Evolutionary conservation across 2,329 filamentous ascomycete species (phyloP).

Genomic region (Aureobasidium sp.): DNA sequence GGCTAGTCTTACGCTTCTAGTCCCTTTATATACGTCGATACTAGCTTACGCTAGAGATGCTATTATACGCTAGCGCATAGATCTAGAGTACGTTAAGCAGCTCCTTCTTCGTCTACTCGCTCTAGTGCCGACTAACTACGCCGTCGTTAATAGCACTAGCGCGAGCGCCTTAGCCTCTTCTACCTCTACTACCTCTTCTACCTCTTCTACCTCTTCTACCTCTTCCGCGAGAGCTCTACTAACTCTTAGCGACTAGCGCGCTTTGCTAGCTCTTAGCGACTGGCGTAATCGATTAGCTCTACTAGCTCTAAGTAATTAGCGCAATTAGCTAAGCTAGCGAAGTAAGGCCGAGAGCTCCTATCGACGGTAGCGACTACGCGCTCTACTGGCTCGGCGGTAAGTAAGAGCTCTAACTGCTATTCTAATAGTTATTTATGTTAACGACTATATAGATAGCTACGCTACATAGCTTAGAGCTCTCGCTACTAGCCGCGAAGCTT

Average conservation of each 20-base stretch:
- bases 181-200: neutral
- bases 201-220: neutral
- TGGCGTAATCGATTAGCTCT: neutral
- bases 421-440: too few species aligned
- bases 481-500: too few species aligned
- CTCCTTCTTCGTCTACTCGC: neutral
- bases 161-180: neutral
- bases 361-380: neutral
- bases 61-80: neutral
- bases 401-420: too few species aligned
- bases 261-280: too few species aligned
- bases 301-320: neutral
- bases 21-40: neutral
- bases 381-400: neutral
- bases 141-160: neutral
- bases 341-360: neutral
- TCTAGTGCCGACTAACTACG: neutral
- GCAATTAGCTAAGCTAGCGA: neutral
- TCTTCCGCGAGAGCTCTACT: neutral
- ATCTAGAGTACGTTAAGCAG: neutral
- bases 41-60: neutral
- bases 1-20: too few species aligned
- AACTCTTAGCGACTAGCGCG: too few species aligned
- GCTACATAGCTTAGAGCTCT: too few species aligned
- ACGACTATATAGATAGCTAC: too few species aligned